Percentiles rank a stretch among this genome's conserved stretches.
phyloP scores from a whole-genome alignment of 2,329 filamentous ascomycete species.

The Aspergillus fijiensis region DNA sequence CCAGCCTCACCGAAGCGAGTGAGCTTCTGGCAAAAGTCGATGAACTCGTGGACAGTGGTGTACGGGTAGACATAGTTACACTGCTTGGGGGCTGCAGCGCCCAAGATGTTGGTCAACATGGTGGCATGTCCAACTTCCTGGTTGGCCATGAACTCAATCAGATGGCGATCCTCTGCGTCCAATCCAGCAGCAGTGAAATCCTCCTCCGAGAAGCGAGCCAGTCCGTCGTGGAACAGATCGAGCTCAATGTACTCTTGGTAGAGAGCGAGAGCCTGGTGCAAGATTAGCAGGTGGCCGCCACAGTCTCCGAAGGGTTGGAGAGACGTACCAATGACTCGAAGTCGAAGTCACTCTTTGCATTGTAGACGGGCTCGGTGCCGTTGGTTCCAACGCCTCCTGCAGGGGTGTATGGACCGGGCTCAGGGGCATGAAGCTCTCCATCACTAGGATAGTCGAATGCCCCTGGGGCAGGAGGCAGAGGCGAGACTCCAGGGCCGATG shows the following conservation, averaged over 20 bases:
- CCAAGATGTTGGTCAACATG: constrained; percentile 74
- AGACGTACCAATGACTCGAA: constrained; percentile 65
- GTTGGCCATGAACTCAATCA: constrained; percentile 74
- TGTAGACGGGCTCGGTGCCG: constrained; percentile 72
- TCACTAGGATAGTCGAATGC: constrained; percentile 71
- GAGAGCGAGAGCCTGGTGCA: constrained; percentile 58
- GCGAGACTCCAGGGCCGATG: constrained; percentile 58
- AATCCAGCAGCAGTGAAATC: constrained; percentile 71
- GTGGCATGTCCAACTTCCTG: constrained; percentile 79
- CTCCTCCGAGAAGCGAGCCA: constrained; percentile 65
- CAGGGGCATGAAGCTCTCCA: constrained; percentile 64
- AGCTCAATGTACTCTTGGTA: constrained; percentile 86
- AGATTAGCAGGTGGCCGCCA: constrained; percentile 4
- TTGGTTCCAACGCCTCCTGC: constrained; percentile 75
- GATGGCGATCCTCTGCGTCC: constrained; percentile 64
- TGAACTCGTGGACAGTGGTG: constrained; percentile 69
- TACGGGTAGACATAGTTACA: constrained; percentile 83
- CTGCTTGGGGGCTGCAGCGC: constrained; percentile 65
- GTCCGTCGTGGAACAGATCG: constrained; percentile 75
- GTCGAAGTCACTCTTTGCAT: constrained; percentile 78
- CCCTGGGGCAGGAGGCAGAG: constrained; percentile 58
- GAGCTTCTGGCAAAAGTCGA: constrained; percentile 84
- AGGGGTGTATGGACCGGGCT: constrained; percentile 72
- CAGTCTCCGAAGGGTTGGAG: not conserved
- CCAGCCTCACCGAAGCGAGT: constrained; percentile 77